phyloP scores from a whole-genome alignment of 352 stramenopile genomes.

The Globisporangium cystogenes region DNA sequence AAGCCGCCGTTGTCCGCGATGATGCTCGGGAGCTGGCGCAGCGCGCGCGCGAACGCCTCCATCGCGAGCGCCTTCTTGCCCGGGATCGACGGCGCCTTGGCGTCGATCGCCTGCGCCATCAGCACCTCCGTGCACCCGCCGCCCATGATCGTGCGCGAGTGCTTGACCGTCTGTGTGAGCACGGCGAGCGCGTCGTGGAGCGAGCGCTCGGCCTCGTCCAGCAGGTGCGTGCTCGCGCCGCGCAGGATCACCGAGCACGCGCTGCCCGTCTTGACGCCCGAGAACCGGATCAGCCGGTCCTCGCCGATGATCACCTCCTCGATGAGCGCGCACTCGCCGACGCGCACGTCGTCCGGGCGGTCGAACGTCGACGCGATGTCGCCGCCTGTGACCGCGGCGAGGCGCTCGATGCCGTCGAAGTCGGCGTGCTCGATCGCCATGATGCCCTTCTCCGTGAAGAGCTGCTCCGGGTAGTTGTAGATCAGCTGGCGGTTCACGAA shows the following conservation, averaged over 20 bases:
- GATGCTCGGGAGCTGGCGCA: slow-evolving; percentile 97
- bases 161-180: slow-evolving; percentile 95
- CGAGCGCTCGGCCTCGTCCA: slow-evolving; percentile 99
- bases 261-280: slow-evolving; percentile 94
- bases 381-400: slow-evolving; percentile 94
- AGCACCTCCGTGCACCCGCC: slow-evolving; percentile 96
- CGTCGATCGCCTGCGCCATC: slow-evolving; percentile 93
- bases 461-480: slow-evolving; percentile 99
- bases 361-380: slow-evolving; percentile 98
- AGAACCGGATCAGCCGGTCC: slow-evolving; percentile 95
- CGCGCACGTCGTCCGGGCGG: slow-evolving; percentile 92
- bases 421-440: slow-evolving; percentile 99
- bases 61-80: slow-evolving; percentile 99
- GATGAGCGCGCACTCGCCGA: slow-evolving; percentile 97
- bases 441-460: slow-evolving; percentile 98
- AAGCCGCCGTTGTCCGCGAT: slow-evolving; percentile 99
- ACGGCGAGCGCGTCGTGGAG: slow-evolving; percentile 98
- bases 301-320: slow-evolving; percentile 99
- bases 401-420: slow-evolving; percentile 98
- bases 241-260: slow-evolving; percentile 95
- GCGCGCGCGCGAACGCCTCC: slow-evolving; percentile 94
- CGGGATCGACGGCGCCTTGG: slow-evolving; percentile 88
- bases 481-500: slow-evolving; percentile 99
- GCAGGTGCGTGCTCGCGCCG: slow-evolving; percentile 92
- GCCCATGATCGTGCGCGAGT: slow-evolving; percentile 95